Evolutionary conservation across 768 basidiomycete genomes (phyloP), one percentile per base, ranked within the genome.

Genomic region (Trichaptum fuscoviolaceum): DNA sequence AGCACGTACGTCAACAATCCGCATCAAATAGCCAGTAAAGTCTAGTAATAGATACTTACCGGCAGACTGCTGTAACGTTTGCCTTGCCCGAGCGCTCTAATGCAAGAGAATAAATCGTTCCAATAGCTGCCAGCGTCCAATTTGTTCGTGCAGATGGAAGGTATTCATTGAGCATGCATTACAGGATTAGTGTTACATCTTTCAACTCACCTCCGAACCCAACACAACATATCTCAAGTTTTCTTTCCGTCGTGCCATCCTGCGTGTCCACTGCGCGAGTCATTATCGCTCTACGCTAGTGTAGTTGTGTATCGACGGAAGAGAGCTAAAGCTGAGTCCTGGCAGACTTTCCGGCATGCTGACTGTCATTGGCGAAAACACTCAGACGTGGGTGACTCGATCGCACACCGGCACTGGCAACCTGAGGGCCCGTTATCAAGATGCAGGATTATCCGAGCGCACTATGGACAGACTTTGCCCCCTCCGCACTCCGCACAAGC

Each of bases 41-140:
- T 42, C 59, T 23, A 30, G 63, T 7, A n/a, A 27, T 42, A 27
- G 17, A 24, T 23, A 69, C 70, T 70, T n/a, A 74, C 76, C 76
- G 66, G 65, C 76, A 77, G 1, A 77, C 75, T 0, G 73, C 75
- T 2, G 75, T 77, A 4, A 76, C 68, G 30, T 69, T 65, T 2
- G 67, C 75, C 20, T 68, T 64, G 9, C 69, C 70, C 0, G 72
- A 74, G 27, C 67, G 67, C 35, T 76, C 70, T 1, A 77, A 66
- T 3, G 70, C 71, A 35, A 67, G 75, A 7, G 71, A 73, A 63
- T 77, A 77, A 6, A 76, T 27, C 18, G 75, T 70, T 2, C 76
- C 76, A 62, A 77, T 73, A 10, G 75, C 76, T 77, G 57, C n/a
- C 52, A n/a, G 25, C 8, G 30, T 8, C 30, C n/a, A n/a, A n/a